phyloP scores from a whole-genome alignment of 2,329 filamentous ascomycete genomes.

The Huntiella moniliformis region DNA sequence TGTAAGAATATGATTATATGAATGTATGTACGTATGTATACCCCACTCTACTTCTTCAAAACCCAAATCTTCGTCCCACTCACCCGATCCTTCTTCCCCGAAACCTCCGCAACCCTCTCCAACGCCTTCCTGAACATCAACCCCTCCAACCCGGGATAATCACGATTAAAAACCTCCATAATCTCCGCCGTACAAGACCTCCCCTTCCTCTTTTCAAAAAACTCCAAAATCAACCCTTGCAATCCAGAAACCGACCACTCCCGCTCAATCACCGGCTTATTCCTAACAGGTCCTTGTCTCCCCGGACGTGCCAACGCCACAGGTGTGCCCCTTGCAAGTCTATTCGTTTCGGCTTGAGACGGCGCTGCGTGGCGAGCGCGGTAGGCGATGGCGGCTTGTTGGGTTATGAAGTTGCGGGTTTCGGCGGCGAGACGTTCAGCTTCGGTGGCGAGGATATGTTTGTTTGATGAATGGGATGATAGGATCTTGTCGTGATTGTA shows the following conservation, averaged over 20 bases:
- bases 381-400: constrained; percentile 43
- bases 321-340: constrained; percentile 23
- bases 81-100: constrained; percentile 26
- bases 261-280: constrained; percentile 18
- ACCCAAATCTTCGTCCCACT: constrained; percentile 36
- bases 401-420: constrained; percentile 11
- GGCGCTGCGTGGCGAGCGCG: constrained; percentile 37
- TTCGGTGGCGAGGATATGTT: constrained; percentile 60
- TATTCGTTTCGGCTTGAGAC: constrained; percentile 51
- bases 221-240: constrained; percentile 25
- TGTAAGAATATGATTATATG: constrained; percentile 24
- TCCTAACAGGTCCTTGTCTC: constrained; percentile 23
- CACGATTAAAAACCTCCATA: constrained; percentile 11
- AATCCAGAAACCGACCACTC: constrained; percentile 8
- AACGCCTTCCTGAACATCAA: constrained; percentile 56
- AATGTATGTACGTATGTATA: background rate
- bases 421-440: constrained; percentile 12
- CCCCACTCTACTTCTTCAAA: constrained; percentile 19
- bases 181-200: constrained; percentile 44
- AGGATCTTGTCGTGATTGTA: constrained; percentile 88
- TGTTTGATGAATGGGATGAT: constrained; percentile 58
- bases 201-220: constrained; percentile 60
- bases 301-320: background rate
- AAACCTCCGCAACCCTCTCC: constrained; percentile 53
- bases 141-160: constrained; percentile 9